Conservation (phyloP, 108 stramenopile genomes). For the Nitzschia palea region DNA sequence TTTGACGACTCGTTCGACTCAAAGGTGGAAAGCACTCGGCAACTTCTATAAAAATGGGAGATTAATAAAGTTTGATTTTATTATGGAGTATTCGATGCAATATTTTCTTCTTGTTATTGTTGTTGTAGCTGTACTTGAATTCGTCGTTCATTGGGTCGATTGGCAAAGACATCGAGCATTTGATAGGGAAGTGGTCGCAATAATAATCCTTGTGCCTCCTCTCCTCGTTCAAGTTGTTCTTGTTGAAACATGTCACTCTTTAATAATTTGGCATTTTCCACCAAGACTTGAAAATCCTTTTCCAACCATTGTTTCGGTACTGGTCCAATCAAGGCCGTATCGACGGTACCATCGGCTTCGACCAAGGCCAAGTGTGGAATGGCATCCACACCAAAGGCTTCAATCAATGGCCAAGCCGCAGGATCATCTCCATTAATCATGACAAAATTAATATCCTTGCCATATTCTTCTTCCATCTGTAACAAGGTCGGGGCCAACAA, state of each 20-base stretch:
- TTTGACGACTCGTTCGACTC: too few species aligned
- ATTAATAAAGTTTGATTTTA: too few species aligned
- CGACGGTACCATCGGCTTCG: slow-evolving; percentile 68
- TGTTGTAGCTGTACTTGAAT: slow-evolving; percentile 15
- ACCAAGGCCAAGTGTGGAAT: slow-evolving; percentile 82
- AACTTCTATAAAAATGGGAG: too few species aligned
- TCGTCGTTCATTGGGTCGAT: slow-evolving; percentile 38
- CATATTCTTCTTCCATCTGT: slow-evolving; percentile 65
- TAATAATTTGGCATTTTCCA: slow-evolving; percentile 36
- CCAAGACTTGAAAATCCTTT: slow-evolving; percentile 71
- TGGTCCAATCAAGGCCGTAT: slow-evolving; percentile 84
- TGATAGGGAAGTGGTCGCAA: slow-evolving; percentile 56
- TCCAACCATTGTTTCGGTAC: slow-evolving; percentile 64
- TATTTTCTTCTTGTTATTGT: too few species aligned
- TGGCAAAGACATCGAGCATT: slow-evolving; percentile 82
- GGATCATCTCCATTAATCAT: slow-evolving; percentile 68
- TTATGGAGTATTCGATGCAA: too few species aligned
- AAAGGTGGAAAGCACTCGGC: too few species aligned
- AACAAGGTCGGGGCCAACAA: slow-evolving; percentile 63
- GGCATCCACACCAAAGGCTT: slow-evolving; percentile 80
- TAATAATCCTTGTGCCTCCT: neutral
- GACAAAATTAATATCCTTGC: slow-evolving; percentile 72
- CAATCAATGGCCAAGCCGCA: slow-evolving; percentile 62
- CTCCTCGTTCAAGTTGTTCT: neutral
- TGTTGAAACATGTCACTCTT: neutral